Evolutionary conservation across 192 early-diverging fungal species (phyloP), one percentile per base, ranked within the genome.

Genomic region (Phycomyces blakesleeanus): DNA sequence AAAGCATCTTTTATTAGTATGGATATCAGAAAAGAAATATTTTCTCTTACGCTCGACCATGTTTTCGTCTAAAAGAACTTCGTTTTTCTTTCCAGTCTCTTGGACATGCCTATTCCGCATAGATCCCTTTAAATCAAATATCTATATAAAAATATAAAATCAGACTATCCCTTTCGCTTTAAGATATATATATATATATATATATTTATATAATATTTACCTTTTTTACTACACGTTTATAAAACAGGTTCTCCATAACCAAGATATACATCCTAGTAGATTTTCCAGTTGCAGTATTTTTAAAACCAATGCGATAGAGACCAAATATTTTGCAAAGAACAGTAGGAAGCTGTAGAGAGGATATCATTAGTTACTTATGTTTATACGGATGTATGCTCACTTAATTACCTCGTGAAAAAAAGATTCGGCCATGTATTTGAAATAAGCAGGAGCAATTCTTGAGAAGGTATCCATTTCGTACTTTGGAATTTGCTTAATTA

Each of bases 231-330:
- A 79, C 83, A 27, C 92, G 85, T 40, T 94, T 83, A 59, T 90
- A 96, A 66, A 94, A 97, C 26, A 98, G 67, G 59, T 98, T 98
- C 68, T 98, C 96, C 96, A 96, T 96, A 5, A 98, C 89, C 18
- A 96, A 73, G 14, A 96, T 85, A 75, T 94, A 91, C 85, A 98
- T 87, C 47, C 90, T 89, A 66, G 89, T 82, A 21, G 78, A 82
- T 59, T 88, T 86, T 21, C 92, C 89, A 0, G 87, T 86, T 0
- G 85, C 77, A 11, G 86, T 80, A 62, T 93, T 95, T 56, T 90
- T 93, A 68, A 81, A 93, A 0, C 91, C 88, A 14, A 98, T 87
- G 21, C 90, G 84, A 64, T 95, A 98, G 60, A 98, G 86, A 7
- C 95, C 95, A 80, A 92, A 91, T 37, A 95, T 91, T 59, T 94